Base-by-base conservation (phyloP, 2,329 filamentous ascomycete species). In the Onygenales sp. region DNA sequence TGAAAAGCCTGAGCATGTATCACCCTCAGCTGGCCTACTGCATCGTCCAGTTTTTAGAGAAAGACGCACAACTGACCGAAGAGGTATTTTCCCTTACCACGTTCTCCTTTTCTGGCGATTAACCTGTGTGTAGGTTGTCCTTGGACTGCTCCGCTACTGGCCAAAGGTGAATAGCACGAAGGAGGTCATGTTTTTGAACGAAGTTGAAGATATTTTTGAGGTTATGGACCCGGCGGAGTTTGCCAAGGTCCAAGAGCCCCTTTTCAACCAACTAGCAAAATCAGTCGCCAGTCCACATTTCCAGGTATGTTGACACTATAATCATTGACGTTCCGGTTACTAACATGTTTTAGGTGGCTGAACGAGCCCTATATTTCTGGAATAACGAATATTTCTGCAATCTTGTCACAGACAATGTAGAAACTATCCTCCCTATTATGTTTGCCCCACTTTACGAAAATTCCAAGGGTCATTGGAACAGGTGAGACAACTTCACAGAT, bases 301-400 rank as follows among this genome's bases (percentile, higher is more conserved):
- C 76, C 93, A 98, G 77, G 80, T 81, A 67, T 44, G 71, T 60
- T 21, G 32, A 8, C 11, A 17, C 39, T 43, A 14, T 11, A 46
- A 52, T 52, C 2, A 33, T 56, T 11, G 8, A 34, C 43, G 32
- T 31, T 9, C 21, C 40, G 36, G 17, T 49, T 57, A 47, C 56
- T 62, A 57, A 59, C 56, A 52, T 5, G 52, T 42, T 31, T 36
- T 57, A 83, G 80, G 93, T 98, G 54, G 93, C 93, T 14, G 93
- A 98, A 74, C 84, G 93, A 60, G 93, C 93, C 4, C 79, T 98
- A 32, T 98, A 98, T 74, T 98, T 98, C 76, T 98, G 93, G 93
- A 98, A 98, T 78, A 98, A 98, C 67, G 93, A 98, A 70, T 98
- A 98, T 70, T 98, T 98, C 74, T 98, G 93, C 78, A 98, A 97